A percentile compares a stretch with the other conserved stretches of the same genome.
These are phyloP conservation scores for Calocybe gambosa DNA, from an alignment of 1,284 basidiomycete genomes.

Conservation along the genomic window DNA sequence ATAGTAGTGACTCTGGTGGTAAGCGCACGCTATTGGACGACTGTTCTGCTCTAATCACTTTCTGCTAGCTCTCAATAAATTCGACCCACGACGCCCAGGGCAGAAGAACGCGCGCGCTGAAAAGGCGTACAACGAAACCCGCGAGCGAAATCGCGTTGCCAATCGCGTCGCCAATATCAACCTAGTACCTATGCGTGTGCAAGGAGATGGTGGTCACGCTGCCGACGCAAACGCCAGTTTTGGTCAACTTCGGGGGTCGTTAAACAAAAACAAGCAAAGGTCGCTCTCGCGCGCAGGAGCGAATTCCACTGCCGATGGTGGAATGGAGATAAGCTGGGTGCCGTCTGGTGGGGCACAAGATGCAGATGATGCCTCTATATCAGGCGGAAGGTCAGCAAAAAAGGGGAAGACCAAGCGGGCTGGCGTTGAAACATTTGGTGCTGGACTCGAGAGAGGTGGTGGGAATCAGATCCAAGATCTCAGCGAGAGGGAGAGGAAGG, in stretches of 20 bases:
- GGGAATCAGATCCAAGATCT: conserved; percentile 40
- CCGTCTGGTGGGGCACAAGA: conserved; percentile 37
- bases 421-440: conserved; percentile 76
- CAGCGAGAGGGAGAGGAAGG: conserved; percentile 55
- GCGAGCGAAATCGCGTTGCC: conserved; percentile 34
- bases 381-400: conserved; percentile 23
- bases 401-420: conserved; percentile 43
- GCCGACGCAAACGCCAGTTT: conserved; percentile 55
- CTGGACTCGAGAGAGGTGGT: conserved; percentile 77
- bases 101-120: conserved; percentile 40
- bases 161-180: conserved; percentile 36
- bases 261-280: conserved; percentile 13
- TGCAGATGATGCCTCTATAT: conserved; percentile 23
- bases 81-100: conserved; percentile 39
- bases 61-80: conserved; percentile 42
- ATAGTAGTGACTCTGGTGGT: conserved; percentile 43
- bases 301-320: conserved; percentile 35
- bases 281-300: conserved; percentile 6
- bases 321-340: conserved; percentile 63
- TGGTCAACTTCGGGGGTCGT: conserved; percentile 52
- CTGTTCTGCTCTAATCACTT: conserved; percentile 16
- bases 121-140: conserved; percentile 37
- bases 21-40: conserved; percentile 12
- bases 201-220: conserved; percentile 26
- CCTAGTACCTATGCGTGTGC: conserved; percentile 54